A percentile compares a stretch with the other conserved stretches of the same genome.
These are phyloP conservation scores for Penicillium sp. DNA, from an alignment of 2,329 filamentous ascomycete genomes.

Conservation along the genomic window DNA sequence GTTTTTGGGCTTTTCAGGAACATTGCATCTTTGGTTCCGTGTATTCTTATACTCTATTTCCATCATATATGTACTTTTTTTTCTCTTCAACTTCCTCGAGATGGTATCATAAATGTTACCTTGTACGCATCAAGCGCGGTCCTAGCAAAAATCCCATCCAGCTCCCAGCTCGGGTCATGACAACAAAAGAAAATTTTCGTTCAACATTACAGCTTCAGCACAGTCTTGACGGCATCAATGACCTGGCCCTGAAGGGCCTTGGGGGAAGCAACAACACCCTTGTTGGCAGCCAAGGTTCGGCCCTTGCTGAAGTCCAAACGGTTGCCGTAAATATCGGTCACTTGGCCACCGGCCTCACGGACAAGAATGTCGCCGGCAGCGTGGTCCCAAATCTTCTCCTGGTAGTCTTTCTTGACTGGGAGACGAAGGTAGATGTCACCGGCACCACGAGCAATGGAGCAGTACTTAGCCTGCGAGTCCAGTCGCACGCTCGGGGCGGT, in stretches of 20 bases:
- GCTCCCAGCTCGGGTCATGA: constrained; percentile 1
- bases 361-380: constrained; percentile 93
- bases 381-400: constrained; percentile 99
- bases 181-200: constrained; percentile 1
- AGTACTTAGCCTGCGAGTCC: constrained; percentile 98
- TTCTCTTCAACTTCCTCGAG: constrained; percentile 18
- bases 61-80: constrained; percentile 17
- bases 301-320: constrained; percentile 80
- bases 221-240: constrained; percentile 73
- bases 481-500: constrained; percentile 85
- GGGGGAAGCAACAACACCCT: constrained; percentile 87
- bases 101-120: constrained; percentile 37
- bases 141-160: constrained; percentile 6
- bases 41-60: constrained; percentile 23
- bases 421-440: constrained; percentile 92
- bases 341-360: constrained; percentile 83
- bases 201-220: constrained; percentile 51
- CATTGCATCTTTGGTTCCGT: constrained; percentile 23
- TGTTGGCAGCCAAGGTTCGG: constrained; percentile 81
- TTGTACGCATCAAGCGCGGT: constrained; percentile 30
- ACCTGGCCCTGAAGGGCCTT: constrained; percentile 69
- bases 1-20: constrained; percentile 24
- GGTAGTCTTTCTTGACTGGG: constrained; percentile 77
- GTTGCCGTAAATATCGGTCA: constrained; percentile 83
- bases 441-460: constrained; percentile 84